These are phyloP conservation scores for Colletotrichum gloeosporioides DNA, from an alignment of 2,329 filamentous ascomycete species.

Conservation along the genomic window DNA sequence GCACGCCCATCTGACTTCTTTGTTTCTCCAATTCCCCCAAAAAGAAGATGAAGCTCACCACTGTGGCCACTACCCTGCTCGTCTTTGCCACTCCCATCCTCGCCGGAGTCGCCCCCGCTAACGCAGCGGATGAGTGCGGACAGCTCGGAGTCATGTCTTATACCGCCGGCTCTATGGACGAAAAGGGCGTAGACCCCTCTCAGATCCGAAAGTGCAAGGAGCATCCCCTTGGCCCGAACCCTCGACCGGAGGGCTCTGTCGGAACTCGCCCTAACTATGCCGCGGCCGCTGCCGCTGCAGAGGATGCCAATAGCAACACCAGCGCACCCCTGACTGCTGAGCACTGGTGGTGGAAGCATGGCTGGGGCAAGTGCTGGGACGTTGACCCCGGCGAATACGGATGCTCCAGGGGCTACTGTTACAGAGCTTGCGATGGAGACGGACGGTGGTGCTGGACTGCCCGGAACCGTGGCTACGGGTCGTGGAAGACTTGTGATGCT, in stretches of 20 bases:
- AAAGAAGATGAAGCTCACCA: not conserved
- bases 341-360: not conserved
- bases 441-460: conserved; percentile 1
- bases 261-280: not conserved
- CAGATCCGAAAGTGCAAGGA: conserved; percentile 1
- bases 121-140: not conserved
- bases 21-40: not conserved
- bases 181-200: not conserved
- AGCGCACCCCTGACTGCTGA: not conserved
- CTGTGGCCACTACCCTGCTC: not conserved
- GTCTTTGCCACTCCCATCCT: not conserved
- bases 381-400: not conserved
- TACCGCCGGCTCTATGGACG: not conserved
- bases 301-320: not conserved
- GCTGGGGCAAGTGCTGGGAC: not conserved
- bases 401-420: not conserved
- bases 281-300: not conserved
- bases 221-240: not conserved
- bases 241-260: not conserved
- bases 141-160: not conserved
- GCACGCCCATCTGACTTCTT: not conserved
- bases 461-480: not conserved
- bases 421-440: not conserved
- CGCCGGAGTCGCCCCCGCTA: not conserved
- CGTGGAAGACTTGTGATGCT: not conserved